Conservation (phyloP, 2,329 filamentous ascomycete species). For the Dactylonectria estremocensis region DNA sequence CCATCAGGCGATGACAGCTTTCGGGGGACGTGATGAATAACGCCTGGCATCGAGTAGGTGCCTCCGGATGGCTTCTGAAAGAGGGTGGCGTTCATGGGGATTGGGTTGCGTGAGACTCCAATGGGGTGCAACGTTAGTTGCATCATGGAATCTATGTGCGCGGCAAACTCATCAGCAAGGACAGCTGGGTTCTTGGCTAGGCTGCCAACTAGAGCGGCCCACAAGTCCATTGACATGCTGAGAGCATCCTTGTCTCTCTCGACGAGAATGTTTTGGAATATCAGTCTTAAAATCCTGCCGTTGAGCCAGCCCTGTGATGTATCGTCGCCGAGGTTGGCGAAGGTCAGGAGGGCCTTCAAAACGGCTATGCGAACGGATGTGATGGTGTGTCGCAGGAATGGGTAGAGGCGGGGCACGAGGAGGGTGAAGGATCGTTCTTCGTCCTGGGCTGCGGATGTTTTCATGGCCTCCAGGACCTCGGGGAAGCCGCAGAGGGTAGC, state of each 20-base stretch:
- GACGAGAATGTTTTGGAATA: conserved; percentile 96
- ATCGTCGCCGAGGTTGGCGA: conserved; percentile 87
- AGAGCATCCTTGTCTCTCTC: conserved; percentile 90
- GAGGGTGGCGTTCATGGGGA: conserved; percentile 90
- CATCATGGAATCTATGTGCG: conserved; percentile 86
- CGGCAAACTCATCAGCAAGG: conserved; percentile 81
- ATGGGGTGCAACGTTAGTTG: conserved; percentile 91
- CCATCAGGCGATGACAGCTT: conserved; percentile 68
- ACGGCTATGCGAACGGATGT: conserved; percentile 95
- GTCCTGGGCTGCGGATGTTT: conserved; percentile 85
- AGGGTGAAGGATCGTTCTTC: conserved; percentile 92
- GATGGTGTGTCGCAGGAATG: conserved; percentile 96
- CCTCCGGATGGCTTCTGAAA: conserved; percentile 96
- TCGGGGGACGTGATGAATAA: conserved; percentile 59
- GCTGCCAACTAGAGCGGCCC: conserved; percentile 82
- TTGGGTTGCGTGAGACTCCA: conserved; percentile 89
- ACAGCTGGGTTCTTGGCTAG: conserved; percentile 75
- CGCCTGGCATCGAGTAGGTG: conserved; percentile 75
- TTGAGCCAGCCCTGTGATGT: conserved; percentile 92
- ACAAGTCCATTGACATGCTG: conserved; percentile 87
- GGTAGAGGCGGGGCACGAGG: conserved; percentile 93
- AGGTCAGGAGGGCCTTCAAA: conserved; percentile 91
- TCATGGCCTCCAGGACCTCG: conserved; percentile 94
- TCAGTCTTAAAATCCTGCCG: conserved; percentile 86
- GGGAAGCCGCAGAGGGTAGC: conserved; percentile 96